phyloP scores from a whole-genome alignment of 2,329 filamentous ascomycete species.

The Monilinia laxa region DNA sequence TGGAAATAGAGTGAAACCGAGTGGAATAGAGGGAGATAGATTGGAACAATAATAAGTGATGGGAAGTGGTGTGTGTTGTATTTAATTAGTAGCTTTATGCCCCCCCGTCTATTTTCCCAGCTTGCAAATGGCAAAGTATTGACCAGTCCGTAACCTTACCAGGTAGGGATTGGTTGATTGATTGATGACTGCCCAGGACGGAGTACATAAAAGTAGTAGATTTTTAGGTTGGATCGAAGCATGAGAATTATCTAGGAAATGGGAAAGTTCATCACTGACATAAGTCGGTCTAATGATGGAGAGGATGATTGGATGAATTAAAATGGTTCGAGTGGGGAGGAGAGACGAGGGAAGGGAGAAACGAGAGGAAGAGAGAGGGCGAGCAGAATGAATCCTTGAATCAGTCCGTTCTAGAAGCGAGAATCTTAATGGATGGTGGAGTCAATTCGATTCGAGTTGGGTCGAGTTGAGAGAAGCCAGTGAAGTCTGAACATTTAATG shows the following conservation, averaged over 20 bases:
- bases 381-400: background rate
- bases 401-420: conserved; percentile 18
- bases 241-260: background rate
- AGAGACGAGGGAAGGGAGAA: background rate
- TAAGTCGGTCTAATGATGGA: conserved; percentile 8
- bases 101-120: too few relatives aligned
- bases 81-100: conserved; percentile 3
- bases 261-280: background rate
- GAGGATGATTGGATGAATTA: background rate
- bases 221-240: background rate
- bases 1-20: background rate
- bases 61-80: background rate
- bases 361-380: too few relatives aligned
- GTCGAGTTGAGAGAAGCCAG: background rate
- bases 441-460: background rate
- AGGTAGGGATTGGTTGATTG: background rate
- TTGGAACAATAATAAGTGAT: background rate
- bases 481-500: background rate
- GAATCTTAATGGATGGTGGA: background rate
- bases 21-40: too few relatives aligned
- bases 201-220: too few relatives aligned
- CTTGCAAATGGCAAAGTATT: background rate
- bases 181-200: background rate
- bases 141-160: background rate
- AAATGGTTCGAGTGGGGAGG: background rate